Percentiles rank a stretch among this genome's conserved stretches.
These are phyloP conservation scores for Combretum micranthum DNA, from an alignment of 345 rosid genomes.

Conservation along the genomic window DNA sequence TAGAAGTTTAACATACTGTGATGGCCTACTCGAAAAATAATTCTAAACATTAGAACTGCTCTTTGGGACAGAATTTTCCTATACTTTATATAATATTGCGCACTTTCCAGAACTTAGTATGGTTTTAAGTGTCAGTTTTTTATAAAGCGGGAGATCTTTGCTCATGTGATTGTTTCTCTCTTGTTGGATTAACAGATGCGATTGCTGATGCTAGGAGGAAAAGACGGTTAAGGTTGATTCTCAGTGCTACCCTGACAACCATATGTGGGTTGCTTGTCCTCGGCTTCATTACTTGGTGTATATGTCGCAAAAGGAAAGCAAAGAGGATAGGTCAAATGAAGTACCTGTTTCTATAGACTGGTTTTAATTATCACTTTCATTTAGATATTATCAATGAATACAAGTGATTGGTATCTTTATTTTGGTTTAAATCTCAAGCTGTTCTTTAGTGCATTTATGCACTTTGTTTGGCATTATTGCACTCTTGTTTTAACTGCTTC, in stretches of 20 bases:
- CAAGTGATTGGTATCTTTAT: no score
- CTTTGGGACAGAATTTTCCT: no score
- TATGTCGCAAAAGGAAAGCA: slow-evolving; percentile 6
- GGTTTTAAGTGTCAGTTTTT: neutral
- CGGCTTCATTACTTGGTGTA: neutral
- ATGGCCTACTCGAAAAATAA: no score
- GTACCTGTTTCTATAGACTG: neutral
- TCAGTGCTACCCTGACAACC: neutral
- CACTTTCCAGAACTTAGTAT: no score
- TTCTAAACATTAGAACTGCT: no score
- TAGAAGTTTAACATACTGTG: no score
- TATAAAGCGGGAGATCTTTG: neutral
- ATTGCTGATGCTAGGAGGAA: slow-evolving; percentile 13
- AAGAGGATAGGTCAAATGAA: slow-evolving; percentile 6
- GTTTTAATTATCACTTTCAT: neutral
- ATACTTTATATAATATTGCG: no score
- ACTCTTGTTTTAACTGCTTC: no score
- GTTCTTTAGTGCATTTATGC: no score
- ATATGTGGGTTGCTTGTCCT: slow-evolving; percentile 8
- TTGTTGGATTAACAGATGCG: slow-evolving; percentile 6
- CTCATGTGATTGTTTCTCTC: neutral
- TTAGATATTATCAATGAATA: neutral
- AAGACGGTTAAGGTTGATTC: neutral
- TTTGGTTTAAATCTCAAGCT: no score
- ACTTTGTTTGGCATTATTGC: no score